Percentiles rank a stretch among this genome's conserved stretches.
Evolutionary conservation across 371 early-diverging fungal species (phyloP).

Genomic region (Encephalitozoon cuniculi): DNA sequence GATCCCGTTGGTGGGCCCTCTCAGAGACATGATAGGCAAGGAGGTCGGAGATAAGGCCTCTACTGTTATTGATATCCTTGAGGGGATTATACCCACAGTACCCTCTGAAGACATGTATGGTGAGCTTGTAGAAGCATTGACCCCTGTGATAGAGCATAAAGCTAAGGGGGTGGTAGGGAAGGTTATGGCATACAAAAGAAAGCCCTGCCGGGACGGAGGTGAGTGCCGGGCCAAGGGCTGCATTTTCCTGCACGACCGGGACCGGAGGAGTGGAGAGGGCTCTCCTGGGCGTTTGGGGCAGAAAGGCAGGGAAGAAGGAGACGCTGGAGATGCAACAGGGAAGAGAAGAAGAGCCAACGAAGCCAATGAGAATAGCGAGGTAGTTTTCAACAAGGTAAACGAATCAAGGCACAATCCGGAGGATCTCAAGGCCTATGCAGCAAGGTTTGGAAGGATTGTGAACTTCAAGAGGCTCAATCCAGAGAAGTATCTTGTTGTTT

Average conservation of each 20-base stretch:
- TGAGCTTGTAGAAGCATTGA: conserved; percentile 23
- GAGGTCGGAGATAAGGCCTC: conserved; percentile 10
- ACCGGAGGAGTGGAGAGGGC: not conserved
- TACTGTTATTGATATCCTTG: conserved; percentile 10
- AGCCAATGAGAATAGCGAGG: conserved; percentile 23
- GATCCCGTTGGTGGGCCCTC: not conserved
- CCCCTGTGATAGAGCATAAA: conserved; percentile 45
- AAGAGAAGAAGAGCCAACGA: not conserved
- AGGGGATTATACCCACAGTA: not conserved
- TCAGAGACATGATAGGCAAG: not conserved
- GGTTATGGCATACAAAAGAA: conserved; percentile 52
- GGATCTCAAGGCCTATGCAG: conserved; percentile 28
- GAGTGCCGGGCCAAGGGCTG: conserved; percentile 28
- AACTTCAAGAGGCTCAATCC: conserved; percentile 17
- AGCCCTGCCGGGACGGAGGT: conserved; percentile 31
- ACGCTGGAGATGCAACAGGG: not conserved
- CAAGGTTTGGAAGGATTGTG: conserved; percentile 27
- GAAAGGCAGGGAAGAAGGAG: not conserved
- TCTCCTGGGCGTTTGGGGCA: not conserved
- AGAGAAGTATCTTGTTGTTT: conserved; percentile 38
- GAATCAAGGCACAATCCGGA: not conserved
- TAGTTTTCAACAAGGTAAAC: conserved; percentile 44
- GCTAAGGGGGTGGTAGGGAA: conserved; percentile 46
- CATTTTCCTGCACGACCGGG: conserved; percentile 24
- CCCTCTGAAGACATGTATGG: conserved; percentile 8